Base-by-base conservation (phyloP, 2,329 filamentous ascomycete genomes). In the Colletotrichum abscissum region DNA sequence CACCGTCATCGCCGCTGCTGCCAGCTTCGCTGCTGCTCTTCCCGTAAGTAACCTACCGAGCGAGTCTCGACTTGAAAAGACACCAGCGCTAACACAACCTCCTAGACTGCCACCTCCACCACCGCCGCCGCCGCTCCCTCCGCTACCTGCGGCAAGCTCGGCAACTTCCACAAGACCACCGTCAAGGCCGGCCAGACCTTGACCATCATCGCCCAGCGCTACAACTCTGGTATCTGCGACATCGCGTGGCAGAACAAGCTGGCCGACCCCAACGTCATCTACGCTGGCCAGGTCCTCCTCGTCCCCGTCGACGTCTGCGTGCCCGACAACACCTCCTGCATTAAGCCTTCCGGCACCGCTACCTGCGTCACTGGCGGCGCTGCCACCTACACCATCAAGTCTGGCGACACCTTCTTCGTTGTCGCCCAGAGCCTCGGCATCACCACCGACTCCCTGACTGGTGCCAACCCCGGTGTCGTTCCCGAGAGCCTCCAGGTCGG, bases 341-440 rank as follows among this genome's bases (percentile, higher is more conserved):
- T 49, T 5, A 56, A n/a, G 9, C 64, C 69, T 19, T 0, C 3
- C 7, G 69, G 63, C 14, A 4, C 19, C 19, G 56, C 24, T 26
- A 71, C 69, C 33, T 71, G 69, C 26, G 63, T 71, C 35, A 69
- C 67, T 6, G 35, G 46, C 22, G 56, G 57, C 35, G 9, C 52
- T 19, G 33, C 38, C 28, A 24, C 46, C 8, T 62, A 92, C 81
- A 92, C 88, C 79, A 93, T 97, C 80, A 93, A 93, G 85, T 94
- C 94, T 0, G 94, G 94, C 59, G 92, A 94, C 87, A 90, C 89
- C 9, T 84, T 97, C 80, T 95, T 92, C 5, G 91, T 95, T 81
- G 95, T 97, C 77, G 94, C 94, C 12, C 92, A 97, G 81, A 92
- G 91, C 19, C 97, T 97, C 78, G 94, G 56, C 5, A 68, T 71